phyloP scores from a whole-genome alignment of 192 early-diverging fungal species.

The Dispira parvispora region DNA sequence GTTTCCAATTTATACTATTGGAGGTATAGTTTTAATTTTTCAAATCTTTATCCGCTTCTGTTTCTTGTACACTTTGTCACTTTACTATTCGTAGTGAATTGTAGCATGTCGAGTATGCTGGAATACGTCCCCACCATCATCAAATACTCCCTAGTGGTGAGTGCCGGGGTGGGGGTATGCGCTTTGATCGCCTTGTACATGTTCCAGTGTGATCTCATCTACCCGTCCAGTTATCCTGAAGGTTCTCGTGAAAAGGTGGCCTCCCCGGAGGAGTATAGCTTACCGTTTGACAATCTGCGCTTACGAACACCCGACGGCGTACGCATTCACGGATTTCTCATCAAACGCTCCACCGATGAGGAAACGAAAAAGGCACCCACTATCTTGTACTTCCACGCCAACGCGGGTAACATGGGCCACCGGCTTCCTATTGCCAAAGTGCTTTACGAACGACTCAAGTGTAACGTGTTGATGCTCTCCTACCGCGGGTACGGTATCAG shows the following conservation, averaged over 20 bases:
- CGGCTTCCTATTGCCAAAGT: slow-evolving; percentile 77
- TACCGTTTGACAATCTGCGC: slow-evolving; percentile 42
- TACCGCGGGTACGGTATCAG: slow-evolving; percentile 91
- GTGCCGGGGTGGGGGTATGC: slow-evolving; percentile 14
- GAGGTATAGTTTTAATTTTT: too few relatives aligned
- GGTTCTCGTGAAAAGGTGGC: slow-evolving; percentile 27
- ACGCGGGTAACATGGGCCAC: slow-evolving; percentile 99
- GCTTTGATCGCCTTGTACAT: slow-evolving; percentile 32
- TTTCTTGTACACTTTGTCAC: too few relatives aligned
- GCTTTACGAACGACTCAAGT: slow-evolving; percentile 40
- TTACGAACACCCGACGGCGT: slow-evolving; percentile 70
- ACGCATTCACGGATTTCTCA: slow-evolving; percentile 61
- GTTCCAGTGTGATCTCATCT: slow-evolving; percentile 65
- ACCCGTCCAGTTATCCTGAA: slow-evolving; percentile 41
- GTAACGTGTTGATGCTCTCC: slow-evolving; percentile 94
- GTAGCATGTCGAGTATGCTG: slow-evolving; percentile 10
- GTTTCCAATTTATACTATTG: too few relatives aligned
- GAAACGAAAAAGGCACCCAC: slow-evolving; percentile 44
- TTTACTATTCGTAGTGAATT: too few relatives aligned
- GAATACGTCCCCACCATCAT: slow-evolving; percentile 19
- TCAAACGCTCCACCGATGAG: slow-evolving; percentile 36
- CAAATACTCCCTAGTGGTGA: slow-evolving; percentile 18
- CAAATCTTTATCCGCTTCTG: too few relatives aligned
- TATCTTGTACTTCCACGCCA: slow-evolving; percentile 85
- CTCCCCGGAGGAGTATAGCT: slow-evolving; percentile 21